A percentile compares a stretch with the other conserved stretches of the same genome.
Conservation (phyloP, 139 green algal species). For the Protoeuglena noctilucae region DNA sequence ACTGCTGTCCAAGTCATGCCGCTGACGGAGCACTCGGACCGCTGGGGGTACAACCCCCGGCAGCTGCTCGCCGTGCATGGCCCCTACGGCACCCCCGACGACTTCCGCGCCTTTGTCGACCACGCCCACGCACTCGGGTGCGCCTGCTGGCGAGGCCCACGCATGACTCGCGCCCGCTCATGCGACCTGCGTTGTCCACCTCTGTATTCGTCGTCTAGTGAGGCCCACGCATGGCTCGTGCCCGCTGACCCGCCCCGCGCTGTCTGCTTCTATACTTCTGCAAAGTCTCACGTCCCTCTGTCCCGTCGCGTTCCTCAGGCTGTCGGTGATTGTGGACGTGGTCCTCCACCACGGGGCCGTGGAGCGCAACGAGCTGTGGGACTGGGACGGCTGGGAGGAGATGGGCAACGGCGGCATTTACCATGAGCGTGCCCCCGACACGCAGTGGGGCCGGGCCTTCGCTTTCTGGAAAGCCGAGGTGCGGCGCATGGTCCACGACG, state of each 20-base stretch:
- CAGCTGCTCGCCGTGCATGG: slow-evolving; percentile 27
- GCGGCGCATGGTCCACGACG: slow-evolving; percentile 14
- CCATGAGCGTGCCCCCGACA: slow-evolving; percentile 39
- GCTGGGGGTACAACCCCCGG: slow-evolving; percentile 29
- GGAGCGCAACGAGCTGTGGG: slow-evolving; percentile 29
- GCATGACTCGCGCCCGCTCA: too few species aligned
- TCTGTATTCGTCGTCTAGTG: too few species aligned
- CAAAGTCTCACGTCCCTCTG: too few species aligned
- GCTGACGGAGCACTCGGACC: slow-evolving; percentile 26
- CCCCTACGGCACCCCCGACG: slow-evolving; percentile 30
- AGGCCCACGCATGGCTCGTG: too few species aligned
- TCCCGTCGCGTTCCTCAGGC: too few species aligned
- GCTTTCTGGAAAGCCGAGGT: slow-evolving; percentile 48
- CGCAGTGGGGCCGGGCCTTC: slow-evolving; percentile 31
- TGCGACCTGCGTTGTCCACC: too few species aligned
- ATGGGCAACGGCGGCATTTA: slow-evolving; percentile 38
- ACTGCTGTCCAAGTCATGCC: slow-evolving; percentile 40
- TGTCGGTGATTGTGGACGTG: slow-evolving; percentile 49
- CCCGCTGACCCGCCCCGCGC: too few species aligned
- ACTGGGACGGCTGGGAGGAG: slow-evolving; percentile 39
- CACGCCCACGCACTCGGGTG: slow-evolving; percentile 20
- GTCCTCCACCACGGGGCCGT: slow-evolving; percentile 45
- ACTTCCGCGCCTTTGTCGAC: slow-evolving; percentile 42
- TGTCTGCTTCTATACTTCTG: too few species aligned
- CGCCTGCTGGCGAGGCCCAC: too few species aligned